Base-by-base conservation (phyloP, 2,329 filamentous ascomycete species). In the Sphaerulina vaccinii region DNA sequence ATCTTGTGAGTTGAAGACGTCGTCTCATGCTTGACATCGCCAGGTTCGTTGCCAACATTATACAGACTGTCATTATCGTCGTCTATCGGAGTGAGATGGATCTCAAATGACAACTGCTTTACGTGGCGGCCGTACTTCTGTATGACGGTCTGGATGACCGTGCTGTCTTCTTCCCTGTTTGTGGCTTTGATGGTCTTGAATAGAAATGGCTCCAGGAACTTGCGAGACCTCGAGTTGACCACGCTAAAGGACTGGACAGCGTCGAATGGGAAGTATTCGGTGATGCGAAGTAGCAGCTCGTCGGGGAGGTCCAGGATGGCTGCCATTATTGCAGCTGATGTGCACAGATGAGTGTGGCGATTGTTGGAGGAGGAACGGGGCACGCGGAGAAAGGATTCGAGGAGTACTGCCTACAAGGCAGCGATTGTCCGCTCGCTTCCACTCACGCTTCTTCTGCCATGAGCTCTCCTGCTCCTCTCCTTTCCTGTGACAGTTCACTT, bases 61-160 rank as follows among this genome's bases (percentile, higher is more conserved):
- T 19, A 23, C 21, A 24, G 29, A 13, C 3, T 10, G 9, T 22
- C 49, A 13, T 49, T 37, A 8, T 29, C 42, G 2, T n/a, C 9
- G 23, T 45, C 49, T 3, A 19, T 33, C 16, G 49, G 49, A n/a
- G 18, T 29, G 10, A 45, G 16, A 35, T 40, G 43, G 9, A 44
- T 33, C 27, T 40, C 42, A 21, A 51, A 51, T 10, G 21, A n/a
- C 1, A 51, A 15, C 43, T 46, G 38, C 15, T 19, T 21, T 3
- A 41, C 38, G n/a, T 46, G 35, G 8, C 49, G 41, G 15, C 49
- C 42, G 27, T 46, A 36, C n/a, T 51, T 51, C 16, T 46, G 21
- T 6, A 45, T 23, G 24, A 51, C 37, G 3, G 33, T 10, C 13
- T 15, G 16, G 13, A 45, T 21, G 27, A 27, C 15, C 3, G 36